These are phyloP conservation scores for Populus hybrid DNA, from an alignment of 441 rosid species.

Conservation along the genomic window DNA sequence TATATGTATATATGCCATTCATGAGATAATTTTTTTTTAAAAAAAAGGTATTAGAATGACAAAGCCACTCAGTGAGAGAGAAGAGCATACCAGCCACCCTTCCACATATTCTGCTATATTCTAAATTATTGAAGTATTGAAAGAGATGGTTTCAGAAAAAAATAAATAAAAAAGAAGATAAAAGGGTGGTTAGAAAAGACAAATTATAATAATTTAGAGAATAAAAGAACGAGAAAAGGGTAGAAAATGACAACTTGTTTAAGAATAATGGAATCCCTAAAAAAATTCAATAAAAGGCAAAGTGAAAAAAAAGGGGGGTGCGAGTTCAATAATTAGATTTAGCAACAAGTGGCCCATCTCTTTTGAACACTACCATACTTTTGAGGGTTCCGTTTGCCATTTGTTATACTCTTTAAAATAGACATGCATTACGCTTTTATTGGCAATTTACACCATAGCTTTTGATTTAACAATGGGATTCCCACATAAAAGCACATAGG, in stretches of 20 bases:
- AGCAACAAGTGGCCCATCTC: background rate
- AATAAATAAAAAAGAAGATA: background rate
- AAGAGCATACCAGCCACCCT: no score
- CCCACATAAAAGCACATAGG: no score
- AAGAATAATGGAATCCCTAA: background rate
- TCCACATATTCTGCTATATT: no score
- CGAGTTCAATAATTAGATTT: background rate
- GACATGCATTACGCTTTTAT: no score
- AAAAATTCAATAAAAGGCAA: background rate
- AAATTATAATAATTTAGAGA: conserved; percentile 1
- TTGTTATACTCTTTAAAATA: background rate
- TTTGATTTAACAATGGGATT: no score
- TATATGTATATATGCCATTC: no score
- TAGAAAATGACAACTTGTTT: background rate
- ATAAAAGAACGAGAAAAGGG: background rate
- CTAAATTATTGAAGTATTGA: background rate
- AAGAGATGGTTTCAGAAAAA: background rate
- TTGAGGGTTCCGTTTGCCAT: background rate
- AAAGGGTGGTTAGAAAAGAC: background rate
- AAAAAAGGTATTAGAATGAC: no score
- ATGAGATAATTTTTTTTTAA: no score
- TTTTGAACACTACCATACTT: background rate
- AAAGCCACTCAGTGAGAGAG: no score
- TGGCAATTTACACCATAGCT: background rate
- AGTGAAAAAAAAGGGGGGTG: no score